Evolutionary conservation across 2,329 filamentous ascomycete species (phyloP), one percentile per base, ranked within the genome.

Genomic region (Chrysoporthe puriensis): DNA sequence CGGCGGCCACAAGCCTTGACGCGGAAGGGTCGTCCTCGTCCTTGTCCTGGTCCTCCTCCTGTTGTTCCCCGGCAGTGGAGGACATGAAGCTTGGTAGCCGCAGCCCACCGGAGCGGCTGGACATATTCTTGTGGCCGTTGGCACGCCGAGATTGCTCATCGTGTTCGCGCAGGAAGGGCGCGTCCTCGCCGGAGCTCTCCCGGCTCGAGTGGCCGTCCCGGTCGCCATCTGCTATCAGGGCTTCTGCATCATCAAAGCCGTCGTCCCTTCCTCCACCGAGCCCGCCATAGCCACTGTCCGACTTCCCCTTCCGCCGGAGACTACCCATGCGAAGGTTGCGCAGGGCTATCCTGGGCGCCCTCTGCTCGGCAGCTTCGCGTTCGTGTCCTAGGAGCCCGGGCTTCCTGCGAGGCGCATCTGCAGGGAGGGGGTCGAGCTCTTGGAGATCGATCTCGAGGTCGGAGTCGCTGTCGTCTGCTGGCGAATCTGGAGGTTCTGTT

Each of bases 371-470:
- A 70, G 73, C 72, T 72, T 74, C 74, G 67, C 86, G 84, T 73
- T 87, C 83, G 71, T 88, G 83, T 73, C 89, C 86, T 64, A 76
- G 70, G 32, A 77, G 74, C 43, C 74, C 73, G 62, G 75, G 73
- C 62, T 69, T 68, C 16, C 62, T 71, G 69, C 69, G 71, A 67
- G 66, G 73, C 58, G 76, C 76, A 70, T 75, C 75, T 60, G 71
- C 72, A 26, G 76, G 77, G 67, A 76, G 76, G 66, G 92, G 91
- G 76, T 94, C 91, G 72, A 96, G 88, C 82, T 95, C 92, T 75
- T 93, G 86, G 73, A 93, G 85, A 74, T 94, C 91, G 74, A 96
- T 84, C 71, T 92, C 90, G 73, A 90, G 87, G 77, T 95, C 91
- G 70, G 90, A 92, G 77, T 94, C 91, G 76, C 90, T 92, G 76